phyloP scores from a whole-genome alignment of 345 rosid genomes.

The Nasturtium officinale region DNA sequence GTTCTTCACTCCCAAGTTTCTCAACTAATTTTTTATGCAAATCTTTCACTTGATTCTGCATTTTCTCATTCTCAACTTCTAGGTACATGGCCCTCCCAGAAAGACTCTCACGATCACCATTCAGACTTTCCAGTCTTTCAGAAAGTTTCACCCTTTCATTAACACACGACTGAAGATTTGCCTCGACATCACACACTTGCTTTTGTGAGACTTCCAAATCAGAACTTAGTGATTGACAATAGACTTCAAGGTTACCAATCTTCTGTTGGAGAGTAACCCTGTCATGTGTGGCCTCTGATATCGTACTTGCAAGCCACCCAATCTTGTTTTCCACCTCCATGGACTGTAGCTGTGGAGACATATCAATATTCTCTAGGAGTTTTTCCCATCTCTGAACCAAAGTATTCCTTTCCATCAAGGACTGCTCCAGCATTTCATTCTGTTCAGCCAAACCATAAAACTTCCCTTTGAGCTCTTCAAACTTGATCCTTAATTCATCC shows the following conservation, averaged over 20 bases:
- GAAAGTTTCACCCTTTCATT: slow-evolving; percentile 58
- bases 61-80: slow-evolving; percentile 61
- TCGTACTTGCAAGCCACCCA: slow-evolving; percentile 78
- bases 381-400: slow-evolving; percentile 93
- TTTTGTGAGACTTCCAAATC: slow-evolving; percentile 66
- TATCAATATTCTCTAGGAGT: slow-evolving; percentile 61
- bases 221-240: slow-evolving; percentile 60
- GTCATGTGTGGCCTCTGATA: slow-evolving; percentile 66
- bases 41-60: slow-evolving; percentile 53
- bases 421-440: slow-evolving; percentile 98
- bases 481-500: slow-evolving; percentile 78
- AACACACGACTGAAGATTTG: slow-evolving; percentile 53
- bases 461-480: slow-evolving; percentile 85
- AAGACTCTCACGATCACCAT: slow-evolving; percentile 51
- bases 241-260: slow-evolving; percentile 61
- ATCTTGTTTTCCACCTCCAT: slow-evolving; percentile 80
- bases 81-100: slow-evolving; percentile 49
- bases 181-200: slow-evolving; percentile 57
- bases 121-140: slow-evolving; percentile 61
- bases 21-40: slow-evolving; percentile 60
- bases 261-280: slow-evolving; percentile 65
- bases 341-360: slow-evolving; percentile 70
- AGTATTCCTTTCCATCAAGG: slow-evolving; percentile 83
- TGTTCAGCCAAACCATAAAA: slow-evolving; percentile 95
- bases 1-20: slow-evolving; percentile 54